These are phyloP conservation scores for Mycena sp. DNA, from an alignment of 1,284 basidiomycete species.

Conservation along the genomic window DNA sequence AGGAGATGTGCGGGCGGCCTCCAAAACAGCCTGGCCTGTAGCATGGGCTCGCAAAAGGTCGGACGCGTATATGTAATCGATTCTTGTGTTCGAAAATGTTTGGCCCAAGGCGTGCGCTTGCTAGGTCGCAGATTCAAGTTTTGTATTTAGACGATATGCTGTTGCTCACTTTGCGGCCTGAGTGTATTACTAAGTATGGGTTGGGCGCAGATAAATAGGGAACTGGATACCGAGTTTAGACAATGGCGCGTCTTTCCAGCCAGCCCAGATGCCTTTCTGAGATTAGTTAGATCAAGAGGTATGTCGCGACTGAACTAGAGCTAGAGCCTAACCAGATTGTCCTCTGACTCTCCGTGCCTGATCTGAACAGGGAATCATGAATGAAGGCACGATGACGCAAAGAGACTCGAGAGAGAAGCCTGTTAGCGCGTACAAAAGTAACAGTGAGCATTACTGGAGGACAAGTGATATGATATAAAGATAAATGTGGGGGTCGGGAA, in stretches of 20 bases:
- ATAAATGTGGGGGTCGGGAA: not conserved
- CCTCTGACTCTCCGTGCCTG: conserved; percentile 29
- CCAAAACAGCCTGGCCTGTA: conserved; percentile 62
- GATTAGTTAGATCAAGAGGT: not conserved
- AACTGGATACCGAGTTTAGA: conserved; percentile 78
- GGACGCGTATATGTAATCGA: conserved; percentile 82
- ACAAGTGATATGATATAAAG: no score
- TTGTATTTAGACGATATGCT: no score
- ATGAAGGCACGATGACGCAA: no score
- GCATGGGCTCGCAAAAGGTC: conserved; percentile 80
- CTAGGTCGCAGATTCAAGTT: conserved; percentile 46
- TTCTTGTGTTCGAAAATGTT: conserved; percentile 63
- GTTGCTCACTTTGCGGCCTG: conserved; percentile 15
- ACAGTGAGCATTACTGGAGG: conserved; percentile 24
- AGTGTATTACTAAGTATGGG: not conserved
- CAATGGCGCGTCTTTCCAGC: conserved; percentile 85
- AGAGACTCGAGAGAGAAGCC: no score
- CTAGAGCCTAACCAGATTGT: conserved; percentile 23
- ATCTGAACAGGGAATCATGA: no score
- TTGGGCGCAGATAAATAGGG: conserved; percentile 2
- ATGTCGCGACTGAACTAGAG: not conserved
- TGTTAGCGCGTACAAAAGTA: conserved; percentile 29
- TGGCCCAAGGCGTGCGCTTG: conserved; percentile 85
- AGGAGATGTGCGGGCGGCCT: conserved; percentile 56
- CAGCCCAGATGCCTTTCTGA: conserved; percentile 68